Percentiles rank a stretch among this genome's conserved stretches.
Evolutionary conservation across 495 filamentous ascomycete species (phyloP).

Genomic region (Daldinia vernicosa): DNA sequence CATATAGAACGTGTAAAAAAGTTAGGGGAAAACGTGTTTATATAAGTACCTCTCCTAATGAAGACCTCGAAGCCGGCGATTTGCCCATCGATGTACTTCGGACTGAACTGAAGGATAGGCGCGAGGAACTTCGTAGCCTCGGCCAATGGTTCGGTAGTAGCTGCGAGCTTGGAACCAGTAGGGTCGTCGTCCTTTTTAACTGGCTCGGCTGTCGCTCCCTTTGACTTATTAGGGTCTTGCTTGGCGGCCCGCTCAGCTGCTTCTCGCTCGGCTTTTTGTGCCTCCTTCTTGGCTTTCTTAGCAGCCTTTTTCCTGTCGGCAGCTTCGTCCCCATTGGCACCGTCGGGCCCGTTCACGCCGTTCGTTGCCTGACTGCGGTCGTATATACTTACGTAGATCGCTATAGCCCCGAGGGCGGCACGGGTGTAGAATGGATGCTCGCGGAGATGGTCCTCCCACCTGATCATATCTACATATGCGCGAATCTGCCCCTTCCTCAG

Average conservation of each 20-base stretch:
- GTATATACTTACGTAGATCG: slow-evolving; percentile 79
- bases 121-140: slow-evolving; percentile 88
- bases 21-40: slow-evolving; percentile 48
- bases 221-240: slow-evolving; percentile 73
- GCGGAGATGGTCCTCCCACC: slow-evolving; percentile 91
- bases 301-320: slow-evolving; percentile 89
- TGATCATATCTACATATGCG: slow-evolving; percentile 94
- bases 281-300: slow-evolving; percentile 95
- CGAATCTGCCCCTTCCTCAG: slow-evolving; percentile 93
- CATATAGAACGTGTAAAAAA: slow-evolving; percentile 12
- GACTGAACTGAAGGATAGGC: slow-evolving; percentile 80
- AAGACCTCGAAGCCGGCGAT: slow-evolving; percentile 89
- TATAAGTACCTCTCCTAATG: slow-evolving; percentile 61
- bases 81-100: slow-evolving; percentile 85
- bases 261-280: slow-evolving; percentile 81
- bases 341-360: slow-evolving; percentile 58
- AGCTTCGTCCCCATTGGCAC: slow-evolving; percentile 64
- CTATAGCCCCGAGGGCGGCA: slow-evolving; percentile 83
- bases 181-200: slow-evolving; percentile 92
- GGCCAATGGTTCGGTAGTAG: slow-evolving; percentile 81
- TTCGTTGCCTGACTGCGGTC: slow-evolving; percentile 75
- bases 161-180: slow-evolving; percentile 75
- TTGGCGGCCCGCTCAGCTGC: slow-evolving; percentile 78
- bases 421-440: slow-evolving; percentile 93
- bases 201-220: slow-evolving; percentile 60